Conservation (phyloP, 768 basidiomycete genomes). For the Austroboletus eburneus region DNA sequence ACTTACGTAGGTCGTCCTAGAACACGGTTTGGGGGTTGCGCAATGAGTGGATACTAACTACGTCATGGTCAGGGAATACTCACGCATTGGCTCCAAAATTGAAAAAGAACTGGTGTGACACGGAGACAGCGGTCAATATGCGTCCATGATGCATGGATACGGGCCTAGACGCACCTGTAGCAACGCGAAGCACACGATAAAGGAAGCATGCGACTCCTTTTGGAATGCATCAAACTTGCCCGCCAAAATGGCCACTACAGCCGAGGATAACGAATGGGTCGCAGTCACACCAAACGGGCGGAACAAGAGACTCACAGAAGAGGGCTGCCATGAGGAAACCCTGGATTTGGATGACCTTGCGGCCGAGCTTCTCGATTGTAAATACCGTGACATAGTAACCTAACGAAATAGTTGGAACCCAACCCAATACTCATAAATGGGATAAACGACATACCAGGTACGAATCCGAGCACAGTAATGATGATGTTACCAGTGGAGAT, state of each 20-base stretch:
- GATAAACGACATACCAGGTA: slow-evolving; percentile 49
- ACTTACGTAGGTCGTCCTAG: slow-evolving; percentile 50
- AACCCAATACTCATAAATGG: background rate
- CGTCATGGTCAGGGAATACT: slow-evolving; percentile 12
- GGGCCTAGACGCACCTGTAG: slow-evolving; percentile 42
- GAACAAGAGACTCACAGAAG: slow-evolving; percentile 43
- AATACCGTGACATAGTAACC: slow-evolving; percentile 69
- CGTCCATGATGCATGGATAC: background rate
- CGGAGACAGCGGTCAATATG: background rate
- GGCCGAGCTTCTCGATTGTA: slow-evolving; percentile 67
- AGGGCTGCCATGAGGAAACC: slow-evolving; percentile 70
- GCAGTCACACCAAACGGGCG: background rate
- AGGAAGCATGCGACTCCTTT: slow-evolving; percentile 38
- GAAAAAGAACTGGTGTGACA: slow-evolving; percentile 58
- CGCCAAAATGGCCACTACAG: slow-evolving; percentile 61
- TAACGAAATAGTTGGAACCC: slow-evolving; percentile 16
- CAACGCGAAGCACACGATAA: slow-evolving; percentile 70
- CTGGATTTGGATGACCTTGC: slow-evolving; percentile 72
- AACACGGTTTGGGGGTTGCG: background rate
- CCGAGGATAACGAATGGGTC: background rate
- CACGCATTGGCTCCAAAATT: slow-evolving; percentile 76
- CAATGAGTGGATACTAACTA: slow-evolving; percentile 1
- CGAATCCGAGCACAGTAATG: slow-evolving; percentile 70
- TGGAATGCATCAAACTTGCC: slow-evolving; percentile 55
- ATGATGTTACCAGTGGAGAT: slow-evolving; percentile 66